Evolutionary conservation across 306 rosid genomes (phyloP), one percentile per base, ranked within the genome.

Genomic region (Acmispon strigosus): DNA sequence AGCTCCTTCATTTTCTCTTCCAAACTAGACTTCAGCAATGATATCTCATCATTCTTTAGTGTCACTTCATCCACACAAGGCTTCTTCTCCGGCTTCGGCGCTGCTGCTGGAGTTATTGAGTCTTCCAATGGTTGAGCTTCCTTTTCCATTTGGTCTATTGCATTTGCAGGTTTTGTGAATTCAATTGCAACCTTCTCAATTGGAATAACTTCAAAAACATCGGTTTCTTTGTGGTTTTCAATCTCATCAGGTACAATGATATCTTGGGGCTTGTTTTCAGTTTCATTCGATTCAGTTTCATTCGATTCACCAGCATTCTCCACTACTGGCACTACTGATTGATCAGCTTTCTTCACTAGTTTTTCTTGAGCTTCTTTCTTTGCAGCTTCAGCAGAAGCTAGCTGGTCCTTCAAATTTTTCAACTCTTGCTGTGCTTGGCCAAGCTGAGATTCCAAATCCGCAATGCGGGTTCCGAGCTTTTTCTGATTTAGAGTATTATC

Each of bases 401-500:
- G 76, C 81, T 91, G 97, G 22, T 91, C 79, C 80, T 91, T 91
- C 18, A 91, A 49, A 48, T 41, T 50, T 76, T 71, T 82, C 70
- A 91, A 66, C 72, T 91, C 97, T 59, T 76, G 78, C 32, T 91
- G 97, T 32, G 97, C 97, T 58, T 91, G 96, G 27, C 93, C 93
- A 50, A 91, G 96, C 77, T 91, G 96, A 15, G 91, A 87, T 76
- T 91, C 97, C 76, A 91, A 79, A 75, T 89, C 93, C 27, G 97
- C 92, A 56, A 91, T 84, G 50, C 96, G 91, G 56, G 96, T 91
- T 60, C 97, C 97, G 56, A 91, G 86, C 81, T 91, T 91, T 82
- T 87, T 91, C 81, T 89, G 97, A 50, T 74, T 87, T 1, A 84
- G 27, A 16, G 91, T 56, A 57, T 32, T 32, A 32, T 89, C 96